phyloP scores from a whole-genome alignment of 805 yeast species.

The Maudiozyma turicensis region DNA sequence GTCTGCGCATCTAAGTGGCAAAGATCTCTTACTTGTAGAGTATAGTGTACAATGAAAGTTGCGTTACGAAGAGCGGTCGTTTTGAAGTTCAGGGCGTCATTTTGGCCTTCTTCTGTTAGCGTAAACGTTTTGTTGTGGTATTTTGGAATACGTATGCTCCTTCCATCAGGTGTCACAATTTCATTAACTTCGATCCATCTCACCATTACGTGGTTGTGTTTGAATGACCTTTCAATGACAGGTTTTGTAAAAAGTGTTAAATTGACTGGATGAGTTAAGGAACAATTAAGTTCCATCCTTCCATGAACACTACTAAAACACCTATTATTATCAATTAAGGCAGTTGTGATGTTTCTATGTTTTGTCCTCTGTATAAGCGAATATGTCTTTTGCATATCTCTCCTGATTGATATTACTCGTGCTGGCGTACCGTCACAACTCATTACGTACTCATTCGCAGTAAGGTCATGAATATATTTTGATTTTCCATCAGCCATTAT shows the following conservation, averaged over 20 bases:
- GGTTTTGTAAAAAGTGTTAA: slow-evolving; percentile 15
- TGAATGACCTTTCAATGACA: slow-evolving; percentile 15
- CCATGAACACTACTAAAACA: slow-evolving; percentile 8
- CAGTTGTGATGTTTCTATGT: slow-evolving; percentile 7
- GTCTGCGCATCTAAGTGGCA: slow-evolving; percentile 22
- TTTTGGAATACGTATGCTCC: slow-evolving; percentile 17
- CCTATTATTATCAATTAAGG: not conserved
- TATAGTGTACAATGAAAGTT: slow-evolving; percentile 26
- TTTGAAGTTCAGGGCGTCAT: slow-evolving; percentile 12
- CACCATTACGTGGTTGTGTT: slow-evolving; percentile 11
- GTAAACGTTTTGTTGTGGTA: slow-evolving; percentile 18
- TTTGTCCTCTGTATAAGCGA: slow-evolving; percentile 28
- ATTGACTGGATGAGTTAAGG: slow-evolving; percentile 14
- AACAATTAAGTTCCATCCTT: slow-evolving; percentile 16
- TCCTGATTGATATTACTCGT: slow-evolving; percentile 32
- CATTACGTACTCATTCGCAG: slow-evolving; percentile 33
- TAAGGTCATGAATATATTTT: slow-evolving; percentile 28
- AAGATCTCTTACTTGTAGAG: slow-evolving; percentile 33
- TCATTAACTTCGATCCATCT: slow-evolving; percentile 16
- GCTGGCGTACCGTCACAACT: slow-evolving; percentile 37
- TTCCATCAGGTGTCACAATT: slow-evolving; percentile 13
- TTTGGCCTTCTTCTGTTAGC: slow-evolving; percentile 16
- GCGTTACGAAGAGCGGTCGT: too few relatives aligned
- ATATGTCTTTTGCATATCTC: slow-evolving; percentile 37
- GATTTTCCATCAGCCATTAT: slow-evolving; percentile 36